Percentiles rank a stretch among this genome's conserved stretches.
phyloP scores from a whole-genome alignment of 768 basidiomycete genomes.

The Collybia sp. region DNA sequence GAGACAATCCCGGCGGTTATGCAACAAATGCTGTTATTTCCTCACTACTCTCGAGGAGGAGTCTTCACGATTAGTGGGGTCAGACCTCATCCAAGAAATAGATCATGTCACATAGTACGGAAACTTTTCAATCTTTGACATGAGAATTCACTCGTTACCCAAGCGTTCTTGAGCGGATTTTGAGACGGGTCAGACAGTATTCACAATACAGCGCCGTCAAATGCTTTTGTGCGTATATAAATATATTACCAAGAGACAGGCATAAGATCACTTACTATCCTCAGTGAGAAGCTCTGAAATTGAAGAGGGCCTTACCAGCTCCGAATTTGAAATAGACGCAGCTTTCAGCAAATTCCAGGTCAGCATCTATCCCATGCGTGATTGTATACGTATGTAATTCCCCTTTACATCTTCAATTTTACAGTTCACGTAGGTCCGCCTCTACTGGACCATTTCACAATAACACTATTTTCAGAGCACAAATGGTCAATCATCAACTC shows the following conservation, averaged over 20 bases:
- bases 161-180: constrained; percentile 39
- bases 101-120: constrained; percentile 43
- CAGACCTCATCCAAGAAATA: constrained; percentile 30
- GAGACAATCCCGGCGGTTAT: constrained; percentile 38
- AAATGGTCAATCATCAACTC: constrained; percentile 18
- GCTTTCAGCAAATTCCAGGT: constrained; percentile 39
- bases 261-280: not conserved
- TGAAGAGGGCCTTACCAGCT: constrained; percentile 38
- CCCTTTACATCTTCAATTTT: not conserved
- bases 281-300: constrained; percentile 44
- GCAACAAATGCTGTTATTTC: constrained; percentile 34
- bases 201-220: constrained; percentile 30
- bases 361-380: constrained; percentile 12
- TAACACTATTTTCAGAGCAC: constrained; percentile 14
- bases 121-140: too few relatives aligned
- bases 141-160: not conserved
- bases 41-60: constrained; percentile 36
- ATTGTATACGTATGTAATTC: not conserved
- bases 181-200: constrained; percentile 32
- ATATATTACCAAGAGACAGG: not conserved
- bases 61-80: constrained; percentile 29
- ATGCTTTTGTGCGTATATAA: constrained; percentile 29
- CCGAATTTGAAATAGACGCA: constrained; percentile 33
- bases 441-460: not conserved
- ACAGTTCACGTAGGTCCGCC: constrained; percentile 19